Conservation (phyloP, 805 yeast genomes). For the Myxozyma sirexii region DNA sequence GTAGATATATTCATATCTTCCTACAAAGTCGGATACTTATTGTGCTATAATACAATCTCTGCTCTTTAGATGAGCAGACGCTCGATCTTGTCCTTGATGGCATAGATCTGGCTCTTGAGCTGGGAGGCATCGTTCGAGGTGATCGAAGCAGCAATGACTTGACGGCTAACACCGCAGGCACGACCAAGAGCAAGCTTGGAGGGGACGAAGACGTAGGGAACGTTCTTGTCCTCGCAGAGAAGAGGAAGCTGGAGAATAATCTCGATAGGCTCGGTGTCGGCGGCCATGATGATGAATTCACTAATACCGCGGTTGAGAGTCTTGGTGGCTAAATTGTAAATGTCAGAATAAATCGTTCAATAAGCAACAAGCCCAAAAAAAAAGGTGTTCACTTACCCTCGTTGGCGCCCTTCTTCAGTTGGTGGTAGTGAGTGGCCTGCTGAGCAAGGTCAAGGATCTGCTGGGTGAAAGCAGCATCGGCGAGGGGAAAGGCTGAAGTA, state of each 20-base stretch:
- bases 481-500: conserved; percentile 91
- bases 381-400: conserved; percentile 97
- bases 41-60: background rate
- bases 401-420: conserved; percentile 98
- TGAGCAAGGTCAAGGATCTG: conserved; percentile 97
- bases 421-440: conserved; percentile 97
- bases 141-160: conserved; percentile 97
- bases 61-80: conserved; percentile 77
- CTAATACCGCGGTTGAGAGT: conserved; percentile 35
- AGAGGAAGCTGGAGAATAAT: conserved; percentile 95
- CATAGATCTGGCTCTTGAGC: conserved; percentile 94
- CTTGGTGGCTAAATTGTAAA: conserved; percentile 25
- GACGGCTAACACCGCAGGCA: conserved; percentile 99
- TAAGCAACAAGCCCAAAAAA: no score
- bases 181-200: conserved; percentile 98
- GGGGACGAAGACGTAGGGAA: conserved; percentile 98
- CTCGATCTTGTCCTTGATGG: conserved; percentile 98
- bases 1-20: background rate
- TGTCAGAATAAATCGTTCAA: background rate
- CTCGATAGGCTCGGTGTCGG: conserved; percentile 99
- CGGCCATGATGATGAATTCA: conserved; percentile 69
- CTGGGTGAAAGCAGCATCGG: conserved; percentile 93
- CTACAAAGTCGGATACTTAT: background rate
- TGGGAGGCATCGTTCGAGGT: conserved; percentile 98
- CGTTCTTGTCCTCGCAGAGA: conserved; percentile 98